Conservation (phyloP, 2,329 filamentous ascomycete genomes). For the Bipolaris zeicola region DNA sequence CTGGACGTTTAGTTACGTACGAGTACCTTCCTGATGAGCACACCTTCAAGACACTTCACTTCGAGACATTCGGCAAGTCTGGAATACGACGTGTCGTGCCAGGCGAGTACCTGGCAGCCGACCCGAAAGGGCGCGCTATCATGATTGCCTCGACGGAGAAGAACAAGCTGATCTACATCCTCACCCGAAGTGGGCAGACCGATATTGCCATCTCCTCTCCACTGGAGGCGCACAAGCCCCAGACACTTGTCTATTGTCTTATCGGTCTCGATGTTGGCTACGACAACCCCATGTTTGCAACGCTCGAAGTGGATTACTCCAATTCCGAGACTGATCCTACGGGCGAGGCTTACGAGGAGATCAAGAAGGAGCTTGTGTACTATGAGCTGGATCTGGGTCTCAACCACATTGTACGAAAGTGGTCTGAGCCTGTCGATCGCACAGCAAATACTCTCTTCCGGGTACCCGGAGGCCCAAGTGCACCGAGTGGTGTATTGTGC, state of each 20-base stretch:
- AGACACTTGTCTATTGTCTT: constrained; percentile 86
- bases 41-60: constrained; percentile 83
- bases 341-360: constrained; percentile 77
- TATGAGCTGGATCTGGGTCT: constrained; percentile 96
- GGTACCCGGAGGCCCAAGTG: constrained; percentile 90
- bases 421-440: constrained; percentile 91
- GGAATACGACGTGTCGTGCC: constrained; percentile 91
- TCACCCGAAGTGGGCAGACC: constrained; percentile 93
- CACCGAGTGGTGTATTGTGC: constrained; percentile 91
- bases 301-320: constrained; percentile 90
- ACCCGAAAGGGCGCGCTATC: constrained; percentile 94
- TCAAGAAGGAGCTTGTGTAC: constrained; percentile 92
- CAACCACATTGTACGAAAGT: constrained; percentile 96
- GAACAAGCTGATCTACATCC: constrained; percentile 98
- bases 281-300: constrained; percentile 94
- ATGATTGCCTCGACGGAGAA: constrained; percentile 95
- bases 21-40: constrained; percentile 89
- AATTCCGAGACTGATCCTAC: constrained; percentile 90
- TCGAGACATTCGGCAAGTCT: constrained; percentile 98
- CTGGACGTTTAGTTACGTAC: constrained; percentile 89
- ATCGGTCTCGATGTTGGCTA: constrained; percentile 93
- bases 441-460: constrained; percentile 91
- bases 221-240: constrained; percentile 91
- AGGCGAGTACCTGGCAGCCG: constrained; percentile 92
- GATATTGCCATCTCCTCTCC: constrained; percentile 97